phyloP scores from a whole-genome alignment of 2,329 filamentous ascomycete species.

The Penicillium brasilianum region DNA sequence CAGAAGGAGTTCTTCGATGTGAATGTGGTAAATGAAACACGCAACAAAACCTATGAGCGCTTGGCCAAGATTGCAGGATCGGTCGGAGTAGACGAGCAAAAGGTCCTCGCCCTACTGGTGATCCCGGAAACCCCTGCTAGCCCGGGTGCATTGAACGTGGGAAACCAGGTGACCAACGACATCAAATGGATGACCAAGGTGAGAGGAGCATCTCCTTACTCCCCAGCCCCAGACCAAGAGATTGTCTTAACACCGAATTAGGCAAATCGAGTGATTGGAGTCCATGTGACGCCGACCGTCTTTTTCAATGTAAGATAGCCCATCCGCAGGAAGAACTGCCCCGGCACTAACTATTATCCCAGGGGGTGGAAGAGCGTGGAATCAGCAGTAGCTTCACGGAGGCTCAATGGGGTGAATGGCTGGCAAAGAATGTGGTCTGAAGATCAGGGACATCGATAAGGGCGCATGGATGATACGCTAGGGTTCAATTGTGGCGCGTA shows the following conservation, averaged over 20 bases:
- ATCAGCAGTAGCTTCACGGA: slow-evolving; percentile 79
- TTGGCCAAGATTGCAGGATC: slow-evolving; percentile 73
- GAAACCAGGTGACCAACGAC: slow-evolving; percentile 83
- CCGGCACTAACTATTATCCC: slow-evolving; percentile 31
- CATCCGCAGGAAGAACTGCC: slow-evolving; percentile 3
- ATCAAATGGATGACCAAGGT: slow-evolving; percentile 83
- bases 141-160: slow-evolving; percentile 74
- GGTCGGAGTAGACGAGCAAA: slow-evolving; percentile 72
- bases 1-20: slow-evolving; percentile 85
- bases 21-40: slow-evolving; percentile 78
- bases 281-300: slow-evolving; percentile 91
- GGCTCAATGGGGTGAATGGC: slow-evolving; percentile 85
- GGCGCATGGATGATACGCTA: slow-evolving; percentile 4
- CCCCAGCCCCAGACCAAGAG: neutral
- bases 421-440: slow-evolving; percentile 67
- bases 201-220: slow-evolving; percentile 13
- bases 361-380: slow-evolving; percentile 74
- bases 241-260: slow-evolving; percentile 37
- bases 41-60: slow-evolving; percentile 82
- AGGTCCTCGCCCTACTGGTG: slow-evolving; percentile 70
- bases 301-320: slow-evolving; percentile 69
- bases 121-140: slow-evolving; percentile 70
- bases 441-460: slow-evolving; percentile 2
- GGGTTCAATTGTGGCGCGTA: slow-evolving; percentile 7
- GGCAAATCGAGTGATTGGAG: slow-evolving; percentile 71